Conservation (phyloP, 306 rosid species). For the Begonia fuchsioides region DNA sequence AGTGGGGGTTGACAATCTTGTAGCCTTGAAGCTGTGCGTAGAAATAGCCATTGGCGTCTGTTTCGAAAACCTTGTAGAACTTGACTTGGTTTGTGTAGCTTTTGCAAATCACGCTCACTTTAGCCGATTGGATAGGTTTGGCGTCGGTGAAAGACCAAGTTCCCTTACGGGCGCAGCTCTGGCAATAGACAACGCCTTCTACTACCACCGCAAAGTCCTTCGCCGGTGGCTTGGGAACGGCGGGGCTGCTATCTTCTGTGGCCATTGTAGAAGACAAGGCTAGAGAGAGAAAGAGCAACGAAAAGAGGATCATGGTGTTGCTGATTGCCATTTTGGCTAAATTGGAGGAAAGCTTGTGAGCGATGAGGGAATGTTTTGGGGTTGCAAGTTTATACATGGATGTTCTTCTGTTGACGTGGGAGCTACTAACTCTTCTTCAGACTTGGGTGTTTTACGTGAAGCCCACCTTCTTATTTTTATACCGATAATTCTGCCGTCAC, state of each 20-base stretch:
- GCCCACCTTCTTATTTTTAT: slow-evolving; percentile 15
- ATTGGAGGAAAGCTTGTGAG: slow-evolving; percentile 6
- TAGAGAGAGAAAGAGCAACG: slow-evolving; percentile 26
- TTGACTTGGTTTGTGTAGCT: slow-evolving; percentile 40
- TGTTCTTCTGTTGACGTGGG: slow-evolving; percentile 35
- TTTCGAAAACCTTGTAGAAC: slow-evolving; percentile 60
- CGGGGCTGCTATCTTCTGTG: slow-evolving; percentile 4
- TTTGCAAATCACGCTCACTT: slow-evolving; percentile 77
- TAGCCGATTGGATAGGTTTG: slow-evolving; percentile 51
- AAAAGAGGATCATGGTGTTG: slow-evolving; percentile 18
- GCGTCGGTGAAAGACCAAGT: slow-evolving; percentile 64
- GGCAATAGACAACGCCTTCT: slow-evolving; percentile 73
- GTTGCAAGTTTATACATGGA: slow-evolving; percentile 8
- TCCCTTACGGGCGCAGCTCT: slow-evolving; percentile 58
- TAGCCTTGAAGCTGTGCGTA: slow-evolving; percentile 56
- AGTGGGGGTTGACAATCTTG: slow-evolving; percentile 29
- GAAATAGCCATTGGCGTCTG: slow-evolving; percentile 56
- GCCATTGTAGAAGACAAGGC: slow-evolving; percentile 26
- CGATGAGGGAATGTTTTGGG: neutral
- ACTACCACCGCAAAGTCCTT: slow-evolving; percentile 44
- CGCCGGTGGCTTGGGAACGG: slow-evolving; percentile 9
- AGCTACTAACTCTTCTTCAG: slow-evolving; percentile 15
- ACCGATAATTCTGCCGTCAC: too few species aligned
- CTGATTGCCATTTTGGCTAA: slow-evolving; percentile 36
- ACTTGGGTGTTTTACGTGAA: slow-evolving; percentile 26